These are phyloP conservation scores for Hericium rajendrae DNA, from an alignment of 768 basidiomycete species.

Conservation along the genomic window DNA sequence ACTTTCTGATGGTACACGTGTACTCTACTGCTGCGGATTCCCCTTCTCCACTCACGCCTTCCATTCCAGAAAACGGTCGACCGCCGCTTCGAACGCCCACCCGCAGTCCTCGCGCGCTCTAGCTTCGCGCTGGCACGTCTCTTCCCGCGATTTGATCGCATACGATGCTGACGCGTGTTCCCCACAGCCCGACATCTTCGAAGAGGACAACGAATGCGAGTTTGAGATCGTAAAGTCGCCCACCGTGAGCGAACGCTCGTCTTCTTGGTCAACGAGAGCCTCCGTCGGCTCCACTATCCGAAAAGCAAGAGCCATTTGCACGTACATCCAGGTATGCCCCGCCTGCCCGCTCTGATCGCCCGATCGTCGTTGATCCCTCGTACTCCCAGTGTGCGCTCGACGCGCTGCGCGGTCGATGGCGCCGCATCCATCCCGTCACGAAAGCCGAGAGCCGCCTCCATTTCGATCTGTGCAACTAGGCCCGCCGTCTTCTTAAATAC, in stretches of 20 bases:
- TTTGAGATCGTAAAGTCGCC: conserved; percentile 12
- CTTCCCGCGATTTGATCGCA: neutral
- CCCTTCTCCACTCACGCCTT: neutral
- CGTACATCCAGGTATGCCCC: conserved; percentile 2
- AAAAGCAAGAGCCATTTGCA: neutral
- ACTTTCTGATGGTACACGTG: conserved; percentile 8
- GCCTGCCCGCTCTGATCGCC: neutral
- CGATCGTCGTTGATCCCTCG: neutral
- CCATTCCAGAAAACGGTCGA: conserved; percentile 10
- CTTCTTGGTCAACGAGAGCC: neutral
- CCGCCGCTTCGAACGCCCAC: conserved; percentile 6
- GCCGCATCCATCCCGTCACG: conserved; percentile 1
- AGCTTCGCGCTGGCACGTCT: conserved; percentile 13
- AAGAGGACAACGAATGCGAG: conserved; percentile 6
- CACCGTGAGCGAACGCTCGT: conserved; percentile 1
- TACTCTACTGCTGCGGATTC: neutral
- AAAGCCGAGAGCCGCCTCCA: conserved; percentile 4
- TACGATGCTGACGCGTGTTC: neutral
- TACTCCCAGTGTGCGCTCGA: neutral
- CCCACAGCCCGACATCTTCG: conserved; percentile 13
- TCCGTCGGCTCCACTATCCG: neutral
- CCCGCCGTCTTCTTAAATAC: neutral
- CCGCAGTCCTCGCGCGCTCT: conserved; percentile 8
- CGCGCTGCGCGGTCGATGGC: conserved; percentile 5
- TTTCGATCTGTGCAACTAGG: conserved; percentile 9